A percentile compares a stretch with the other conserved stretches of the same genome.
These are phyloP conservation scores for Mortierella sp. DNA, from an alignment of 371 early-diverging fungal species.

Conservation along the genomic window DNA sequence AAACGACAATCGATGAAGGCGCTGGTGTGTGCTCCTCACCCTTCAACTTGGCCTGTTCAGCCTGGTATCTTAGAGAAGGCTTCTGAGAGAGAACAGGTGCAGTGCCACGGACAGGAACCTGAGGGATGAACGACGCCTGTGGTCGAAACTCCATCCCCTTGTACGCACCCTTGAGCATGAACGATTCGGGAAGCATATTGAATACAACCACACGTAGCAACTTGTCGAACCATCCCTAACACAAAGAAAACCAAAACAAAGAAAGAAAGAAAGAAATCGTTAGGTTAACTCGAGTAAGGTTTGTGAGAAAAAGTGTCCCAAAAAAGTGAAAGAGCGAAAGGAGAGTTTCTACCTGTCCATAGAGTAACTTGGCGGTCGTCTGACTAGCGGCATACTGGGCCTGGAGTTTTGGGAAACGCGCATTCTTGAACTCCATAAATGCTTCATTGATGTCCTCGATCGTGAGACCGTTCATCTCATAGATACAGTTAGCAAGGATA, in stretches of 20 bases:
- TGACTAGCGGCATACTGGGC: neutral
- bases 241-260: too few relatives aligned
- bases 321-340: too few relatives aligned
- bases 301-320: neutral
- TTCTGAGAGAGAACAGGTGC: conserved; percentile 8
- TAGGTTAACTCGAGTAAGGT: neutral
- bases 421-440: neutral
- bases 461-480: neutral
- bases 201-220: neutral
- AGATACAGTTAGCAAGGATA: neutral
- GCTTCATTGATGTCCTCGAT: neutral
- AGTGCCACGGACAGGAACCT: neutral
- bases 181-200: neutral
- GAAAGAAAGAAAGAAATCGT: too few relatives aligned
- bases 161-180: neutral
- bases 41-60: neutral
- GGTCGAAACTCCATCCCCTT: conserved; percentile 14
- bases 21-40: neutral
- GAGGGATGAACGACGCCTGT: conserved; percentile 13
- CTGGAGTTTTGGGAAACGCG: neutral
- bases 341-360: neutral
- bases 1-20: neutral
- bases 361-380: neutral
- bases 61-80: conserved; percentile 8
- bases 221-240: neutral